Conservation (phyloP, 352 stramenopile species). For the Phytophthora crassamura region DNA sequence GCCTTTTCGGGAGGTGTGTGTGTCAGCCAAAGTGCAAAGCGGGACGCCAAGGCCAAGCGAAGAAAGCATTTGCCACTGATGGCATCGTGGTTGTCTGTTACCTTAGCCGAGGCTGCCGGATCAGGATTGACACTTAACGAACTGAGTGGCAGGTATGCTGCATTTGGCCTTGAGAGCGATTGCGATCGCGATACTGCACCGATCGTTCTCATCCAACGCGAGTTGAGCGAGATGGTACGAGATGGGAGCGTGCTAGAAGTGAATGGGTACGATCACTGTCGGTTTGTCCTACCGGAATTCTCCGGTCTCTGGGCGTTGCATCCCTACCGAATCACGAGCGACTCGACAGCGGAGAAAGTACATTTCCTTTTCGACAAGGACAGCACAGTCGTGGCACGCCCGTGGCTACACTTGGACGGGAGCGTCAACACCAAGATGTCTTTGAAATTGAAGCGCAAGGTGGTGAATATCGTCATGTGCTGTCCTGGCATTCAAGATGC, state of each 20-base stretch:
- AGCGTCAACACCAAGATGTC: slow-evolving; percentile 59
- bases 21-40: slow-evolving; percentile 2
- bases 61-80: slow-evolving; percentile 15
- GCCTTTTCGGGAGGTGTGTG: slow-evolving; percentile 47
- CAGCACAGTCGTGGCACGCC: slow-evolving; percentile 56
- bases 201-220: slow-evolving; percentile 33
- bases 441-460: slow-evolving; percentile 74
- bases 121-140: slow-evolving; percentile 36
- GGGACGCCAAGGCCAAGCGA: slow-evolving; percentile 7
- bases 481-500: slow-evolving; percentile 70
- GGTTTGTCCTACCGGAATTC: slow-evolving; percentile 57
- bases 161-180: slow-evolving; percentile 15
- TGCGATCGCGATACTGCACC: not conserved
- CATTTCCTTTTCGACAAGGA: slow-evolving; percentile 79
- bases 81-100: slow-evolving; percentile 27
- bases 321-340: slow-evolving; percentile 57
- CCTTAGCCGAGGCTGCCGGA: slow-evolving; percentile 26
- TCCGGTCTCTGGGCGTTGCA: slow-evolving; percentile 67
- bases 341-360: slow-evolving; percentile 62
- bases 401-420: slow-evolving; percentile 83
- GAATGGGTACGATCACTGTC: slow-evolving; percentile 62
- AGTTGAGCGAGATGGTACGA: slow-evolving; percentile 46
- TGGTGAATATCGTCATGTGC: slow-evolving; percentile 85
- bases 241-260: slow-evolving; percentile 60
- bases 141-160: slow-evolving; percentile 26